These are phyloP conservation scores for Termitomyces sp. DNA, from an alignment of 768 basidiomycete species.

Conservation along the genomic window DNA sequence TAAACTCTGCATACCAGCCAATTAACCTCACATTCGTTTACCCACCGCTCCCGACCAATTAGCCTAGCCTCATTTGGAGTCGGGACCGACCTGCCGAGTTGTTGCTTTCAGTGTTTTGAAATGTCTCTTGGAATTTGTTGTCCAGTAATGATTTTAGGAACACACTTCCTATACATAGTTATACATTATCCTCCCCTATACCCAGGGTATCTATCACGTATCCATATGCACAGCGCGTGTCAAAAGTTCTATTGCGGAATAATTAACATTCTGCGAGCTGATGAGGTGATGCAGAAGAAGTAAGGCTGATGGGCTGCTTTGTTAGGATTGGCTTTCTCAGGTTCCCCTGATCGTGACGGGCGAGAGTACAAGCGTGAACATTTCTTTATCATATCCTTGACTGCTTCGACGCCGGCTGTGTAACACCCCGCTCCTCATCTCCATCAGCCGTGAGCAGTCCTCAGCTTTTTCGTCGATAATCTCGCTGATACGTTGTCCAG, in stretches of 20 bases:
- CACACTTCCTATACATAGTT: conserved; percentile 3
- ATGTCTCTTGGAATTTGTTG: background rate
- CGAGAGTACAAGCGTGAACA: conserved; percentile 10
- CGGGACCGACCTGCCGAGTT: background rate
- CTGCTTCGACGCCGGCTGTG: conserved; percentile 1
- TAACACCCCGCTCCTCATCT: background rate
- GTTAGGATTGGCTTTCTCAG: conserved; percentile 15
- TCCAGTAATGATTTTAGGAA: background rate
- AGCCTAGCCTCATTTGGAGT: conserved; percentile 3
- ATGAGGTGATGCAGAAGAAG: conserved; percentile 1
- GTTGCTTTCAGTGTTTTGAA: conserved; percentile 5
- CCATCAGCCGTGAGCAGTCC: background rate
- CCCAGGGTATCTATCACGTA: conserved; percentile 1
- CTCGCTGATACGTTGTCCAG: background rate
- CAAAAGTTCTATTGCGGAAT: conserved; percentile 6
- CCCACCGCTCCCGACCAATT: conserved; percentile 6
- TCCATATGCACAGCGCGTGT: conserved; percentile 11
- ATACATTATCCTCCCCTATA: conserved; percentile 9
- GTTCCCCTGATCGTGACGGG: conserved; percentile 13
- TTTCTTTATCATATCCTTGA: conserved; percentile 5
- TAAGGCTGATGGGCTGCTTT: conserved; percentile 13
- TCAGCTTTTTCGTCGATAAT: background rate
- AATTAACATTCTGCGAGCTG: background rate
- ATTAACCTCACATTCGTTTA: conserved; percentile 18
- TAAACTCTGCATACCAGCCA: conserved; percentile 13